Percentiles rank a stretch among this genome's conserved stretches.
Evolutionary conservation across 2,329 filamentous ascomycete genomes (phyloP).

Genomic region (Apiospora pterosperma): DNA sequence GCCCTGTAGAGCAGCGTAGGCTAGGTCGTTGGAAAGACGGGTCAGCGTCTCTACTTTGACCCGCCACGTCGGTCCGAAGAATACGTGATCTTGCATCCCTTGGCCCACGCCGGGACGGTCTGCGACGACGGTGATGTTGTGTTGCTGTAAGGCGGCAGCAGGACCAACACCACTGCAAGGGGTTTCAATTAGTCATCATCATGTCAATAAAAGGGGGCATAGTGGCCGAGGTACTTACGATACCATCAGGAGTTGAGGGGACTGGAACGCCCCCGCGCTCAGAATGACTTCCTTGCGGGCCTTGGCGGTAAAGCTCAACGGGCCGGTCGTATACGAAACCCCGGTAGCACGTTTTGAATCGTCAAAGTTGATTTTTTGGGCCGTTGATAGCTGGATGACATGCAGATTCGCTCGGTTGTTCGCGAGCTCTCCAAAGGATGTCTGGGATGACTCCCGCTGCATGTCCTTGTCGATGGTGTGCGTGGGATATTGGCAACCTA

Average conservation of each 20-base stretch:
- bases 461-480: slow-evolving; percentile 25
- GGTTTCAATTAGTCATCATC: too few species aligned
- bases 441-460: slow-evolving; percentile 9
- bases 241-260: slow-evolving; percentile 34
- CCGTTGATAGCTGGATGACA: slow-evolving; percentile 30
- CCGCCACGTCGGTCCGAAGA: slow-evolving; percentile 14
- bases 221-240: too few species aligned
- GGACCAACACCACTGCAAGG: slow-evolving; percentile 35
- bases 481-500: slow-evolving; percentile 32
- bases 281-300: slow-evolving; percentile 30
- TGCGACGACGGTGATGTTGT: slow-evolving; percentile 45
- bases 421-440: neutral
- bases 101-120: slow-evolving; percentile 56
- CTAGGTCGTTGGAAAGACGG: slow-evolving; percentile 4
- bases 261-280: slow-evolving; percentile 32
- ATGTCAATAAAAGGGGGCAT: too few species aligned
- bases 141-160: slow-evolving; percentile 17
- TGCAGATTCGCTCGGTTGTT: slow-evolving; percentile 4
- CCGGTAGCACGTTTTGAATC: slow-evolving; percentile 26
- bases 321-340: slow-evolving; percentile 17
- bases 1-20: slow-evolving; percentile 4
- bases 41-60: slow-evolving; percentile 10
- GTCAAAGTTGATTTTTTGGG: slow-evolving; percentile 42
- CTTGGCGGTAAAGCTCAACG: slow-evolving; percentile 14
- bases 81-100: slow-evolving; percentile 51